Base-by-base conservation (phyloP, 352 stramenopile species). In the Thalassiosira ordinaria region DNA sequence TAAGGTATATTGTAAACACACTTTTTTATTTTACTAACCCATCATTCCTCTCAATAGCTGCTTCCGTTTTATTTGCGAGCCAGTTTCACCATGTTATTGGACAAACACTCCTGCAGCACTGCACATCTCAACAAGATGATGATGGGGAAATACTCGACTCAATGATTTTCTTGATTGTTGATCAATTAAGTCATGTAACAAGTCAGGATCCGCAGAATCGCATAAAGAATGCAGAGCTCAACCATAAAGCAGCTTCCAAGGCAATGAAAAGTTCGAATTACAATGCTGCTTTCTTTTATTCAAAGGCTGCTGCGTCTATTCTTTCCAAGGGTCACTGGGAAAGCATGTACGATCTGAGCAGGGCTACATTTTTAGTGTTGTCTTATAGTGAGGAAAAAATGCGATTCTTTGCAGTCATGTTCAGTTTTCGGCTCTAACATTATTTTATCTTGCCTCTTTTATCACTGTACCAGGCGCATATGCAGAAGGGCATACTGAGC, bases 151-250 rank as follows among this genome's bases (percentile, higher is more conserved):
- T 37, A 24, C 8, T 60, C 18, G 39, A 64, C 31, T 27, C 26
- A 8, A 35, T 59, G 14, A 31, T 82, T 22, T 53, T 82, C 31
- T 16, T 24, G 0, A 60, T 75, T 13, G 44, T 78, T 20, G 78
- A 82, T 52, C 78, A 82, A 37, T 75, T 86, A 11, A 86, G 82
- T 61, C 66, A 44, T 57, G 78, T 57, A 27, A 44, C 46, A 9
- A n/a, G 3, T 26, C 22, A 53, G 22, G 46, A 31, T 60, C 7
- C 53, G 47, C 0, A 49, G 55, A 2, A 63, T 22, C 14, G 52
- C 13, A 41, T 70, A 24, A 27, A 44, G n/a, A 65, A 78, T 29
- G 70, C 65, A 2, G 20, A 74, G 29, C 26, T 85, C n/a, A 77
- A 72, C 47, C 46, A 64, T 20, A 31, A 52, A 22, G 77, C 70